phyloP scores from a whole-genome alignment of 441 rosid genomes.

The Pelargonium citronellum region DNA sequence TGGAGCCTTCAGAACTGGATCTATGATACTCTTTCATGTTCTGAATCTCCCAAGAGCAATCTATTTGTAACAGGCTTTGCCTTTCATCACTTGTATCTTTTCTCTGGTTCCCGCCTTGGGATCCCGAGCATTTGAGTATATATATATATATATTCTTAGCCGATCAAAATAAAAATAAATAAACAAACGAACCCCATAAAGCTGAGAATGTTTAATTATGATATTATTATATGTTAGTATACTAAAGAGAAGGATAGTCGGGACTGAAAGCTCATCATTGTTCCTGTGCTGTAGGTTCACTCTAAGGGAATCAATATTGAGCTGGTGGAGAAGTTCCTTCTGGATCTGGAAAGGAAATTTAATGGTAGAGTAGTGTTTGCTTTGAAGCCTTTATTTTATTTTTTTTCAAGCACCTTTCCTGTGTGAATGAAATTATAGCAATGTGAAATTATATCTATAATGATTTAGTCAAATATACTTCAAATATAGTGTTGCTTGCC shows the following conservation, averaged over 20 bases:
- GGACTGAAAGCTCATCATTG: constrained; percentile 9
- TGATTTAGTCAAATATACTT: neutral
- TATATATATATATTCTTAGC: too few relatives aligned
- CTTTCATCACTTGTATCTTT: too few relatives aligned
- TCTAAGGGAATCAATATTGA: constrained; percentile 69
- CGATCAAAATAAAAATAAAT: too few relatives aligned
- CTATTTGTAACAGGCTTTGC: too few relatives aligned
- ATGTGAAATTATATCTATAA: neutral
- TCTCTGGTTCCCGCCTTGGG: too few relatives aligned
- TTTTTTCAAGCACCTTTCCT: neutral
- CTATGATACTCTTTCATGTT: too few relatives aligned
- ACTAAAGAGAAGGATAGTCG: constrained; percentile 2
- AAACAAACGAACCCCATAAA: too few relatives aligned
- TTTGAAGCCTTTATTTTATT: neutral
- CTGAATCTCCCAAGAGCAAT: too few relatives aligned
- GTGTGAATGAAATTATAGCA: neutral
- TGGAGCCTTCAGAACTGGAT: too few relatives aligned
- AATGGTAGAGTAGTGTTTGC: constrained; percentile 40
- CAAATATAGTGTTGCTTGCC: constrained; percentile 1
- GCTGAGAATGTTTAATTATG: constrained; percentile 1
- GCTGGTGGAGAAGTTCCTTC: constrained; percentile 64
- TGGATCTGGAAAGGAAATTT: constrained; percentile 64
- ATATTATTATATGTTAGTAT: constrained; percentile 12
- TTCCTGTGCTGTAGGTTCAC: constrained; percentile 53
- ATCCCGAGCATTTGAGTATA: too few relatives aligned